phyloP scores from a whole-genome alignment of 306 rosid genomes.

The Castanea crenata region DNA sequence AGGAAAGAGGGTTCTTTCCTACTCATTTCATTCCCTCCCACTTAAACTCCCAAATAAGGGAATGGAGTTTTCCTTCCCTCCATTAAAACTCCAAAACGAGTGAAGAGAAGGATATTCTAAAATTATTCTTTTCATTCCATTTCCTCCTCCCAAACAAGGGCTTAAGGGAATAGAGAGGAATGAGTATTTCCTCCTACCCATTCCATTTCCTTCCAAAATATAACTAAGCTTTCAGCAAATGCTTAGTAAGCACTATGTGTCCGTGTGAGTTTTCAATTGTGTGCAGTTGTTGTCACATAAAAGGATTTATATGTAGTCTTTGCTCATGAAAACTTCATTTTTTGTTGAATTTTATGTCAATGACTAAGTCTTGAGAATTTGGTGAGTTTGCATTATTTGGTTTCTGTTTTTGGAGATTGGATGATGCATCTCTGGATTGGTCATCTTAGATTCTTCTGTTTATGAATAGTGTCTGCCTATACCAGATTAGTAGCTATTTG shows the following conservation, averaged over 20 bases:
- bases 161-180: too few species aligned
- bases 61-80: too few species aligned
- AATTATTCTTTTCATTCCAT: too few species aligned
- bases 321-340: not conserved
- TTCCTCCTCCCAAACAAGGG: too few species aligned
- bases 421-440: not conserved
- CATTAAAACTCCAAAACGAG: too few species aligned
- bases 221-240: not conserved
- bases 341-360: not conserved
- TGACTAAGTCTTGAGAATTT: not conserved
- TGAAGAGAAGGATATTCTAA: too few species aligned
- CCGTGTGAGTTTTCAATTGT: not conserved
- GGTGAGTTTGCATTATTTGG: not conserved
- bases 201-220: not conserved
- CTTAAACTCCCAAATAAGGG: too few species aligned
- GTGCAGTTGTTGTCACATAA: not conserved
- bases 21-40: too few species aligned
- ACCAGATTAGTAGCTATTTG: not conserved
- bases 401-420: not conserved
- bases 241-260: not conserved
- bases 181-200: too few species aligned
- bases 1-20: too few species aligned
- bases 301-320: not conserved
- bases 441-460: not conserved
- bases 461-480: not conserved